A percentile compares a stretch with the other conserved stretches of the same genome.
These are phyloP conservation scores for Chytriomyces sp. DNA, from an alignment of 192 early-diverging fungal genomes.

Conservation along the genomic window DNA sequence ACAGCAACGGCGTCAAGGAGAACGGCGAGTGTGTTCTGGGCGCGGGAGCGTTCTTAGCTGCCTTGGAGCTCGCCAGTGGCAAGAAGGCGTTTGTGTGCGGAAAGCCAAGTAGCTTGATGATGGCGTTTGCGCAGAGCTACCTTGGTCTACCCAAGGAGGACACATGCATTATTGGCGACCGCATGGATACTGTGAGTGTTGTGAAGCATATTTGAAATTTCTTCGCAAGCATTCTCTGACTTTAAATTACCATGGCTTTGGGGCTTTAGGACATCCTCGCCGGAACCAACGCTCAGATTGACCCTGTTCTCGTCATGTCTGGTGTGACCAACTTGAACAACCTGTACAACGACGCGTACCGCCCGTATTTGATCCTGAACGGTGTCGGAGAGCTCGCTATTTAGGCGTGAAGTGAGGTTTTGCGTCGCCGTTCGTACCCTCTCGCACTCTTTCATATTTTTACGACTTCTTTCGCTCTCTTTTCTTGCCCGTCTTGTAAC, in stretches of 20 bases:
- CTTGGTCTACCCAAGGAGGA: constrained; percentile 55
- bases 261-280: constrained; percentile 49
- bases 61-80: constrained; percentile 57
- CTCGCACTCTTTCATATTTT: too few species aligned
- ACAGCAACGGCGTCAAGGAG: constrained; percentile 51
- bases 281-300: constrained; percentile 54
- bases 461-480: too few species aligned
- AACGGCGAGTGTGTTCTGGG: constrained; percentile 47
- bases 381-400: constrained; percentile 44
- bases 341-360: constrained; percentile 52
- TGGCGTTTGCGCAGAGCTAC: constrained; percentile 51
- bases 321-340: constrained; percentile 54
- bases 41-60: constrained; percentile 55
- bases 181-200: constrained; percentile 59
- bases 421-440: too few species aligned
- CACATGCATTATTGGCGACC: constrained; percentile 65
- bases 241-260: not conserved
- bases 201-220: not conserved
- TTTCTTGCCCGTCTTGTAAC: too few species aligned
- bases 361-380: constrained; percentile 56
- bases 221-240: not conserved
- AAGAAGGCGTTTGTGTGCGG: constrained; percentile 64
- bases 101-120: constrained; percentile 34
- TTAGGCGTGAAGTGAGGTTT: too few species aligned
- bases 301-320: constrained; percentile 56